Percentiles rank a stretch among this genome's conserved stretches.
Conservation (phyloP, 2,329 filamentous ascomycete species). For the Aspergillus bombycis region DNA sequence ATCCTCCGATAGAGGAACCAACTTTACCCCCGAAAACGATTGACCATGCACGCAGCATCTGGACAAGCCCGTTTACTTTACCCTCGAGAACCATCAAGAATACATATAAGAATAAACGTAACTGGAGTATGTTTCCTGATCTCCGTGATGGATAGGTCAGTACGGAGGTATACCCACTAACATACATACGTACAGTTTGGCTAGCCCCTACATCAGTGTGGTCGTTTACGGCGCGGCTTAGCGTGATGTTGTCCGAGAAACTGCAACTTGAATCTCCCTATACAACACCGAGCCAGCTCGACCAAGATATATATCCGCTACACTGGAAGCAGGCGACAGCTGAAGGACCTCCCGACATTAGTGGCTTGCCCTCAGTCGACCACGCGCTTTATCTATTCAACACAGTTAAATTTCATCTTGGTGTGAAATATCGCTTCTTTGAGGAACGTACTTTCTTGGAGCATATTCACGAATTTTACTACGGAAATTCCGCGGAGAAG, state of each 20-base stretch:
- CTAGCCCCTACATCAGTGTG: conserved; percentile 27
- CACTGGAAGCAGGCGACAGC: conserved; percentile 17
- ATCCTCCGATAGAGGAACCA: conserved; percentile 14
- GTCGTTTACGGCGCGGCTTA: conserved; percentile 30
- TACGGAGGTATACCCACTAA: background rate
- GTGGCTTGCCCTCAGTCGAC: conserved; percentile 36
- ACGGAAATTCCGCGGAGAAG: conserved; percentile 19
- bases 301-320: conserved; percentile 34
- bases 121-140: conserved; percentile 38
- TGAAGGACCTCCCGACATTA: conserved; percentile 33
- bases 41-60: conserved; percentile 19
- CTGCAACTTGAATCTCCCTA: conserved; percentile 33
- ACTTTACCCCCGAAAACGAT: conserved; percentile 16
- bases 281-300: conserved; percentile 25
- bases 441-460: conserved; percentile 35
- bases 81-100: conserved; percentile 27
- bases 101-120: conserved; percentile 21
- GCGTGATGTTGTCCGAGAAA: conserved; percentile 27
- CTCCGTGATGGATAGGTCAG: background rate
- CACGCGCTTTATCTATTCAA: conserved; percentile 28
- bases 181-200: conserved; percentile 19
- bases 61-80: conserved; percentile 28
- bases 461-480: conserved; percentile 33
- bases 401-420: conserved; percentile 44
- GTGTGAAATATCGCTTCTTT: conserved; percentile 41